Base-by-base conservation (phyloP, 192 early-diverging fungal genomes). In the Coemansia sp. region DNA sequence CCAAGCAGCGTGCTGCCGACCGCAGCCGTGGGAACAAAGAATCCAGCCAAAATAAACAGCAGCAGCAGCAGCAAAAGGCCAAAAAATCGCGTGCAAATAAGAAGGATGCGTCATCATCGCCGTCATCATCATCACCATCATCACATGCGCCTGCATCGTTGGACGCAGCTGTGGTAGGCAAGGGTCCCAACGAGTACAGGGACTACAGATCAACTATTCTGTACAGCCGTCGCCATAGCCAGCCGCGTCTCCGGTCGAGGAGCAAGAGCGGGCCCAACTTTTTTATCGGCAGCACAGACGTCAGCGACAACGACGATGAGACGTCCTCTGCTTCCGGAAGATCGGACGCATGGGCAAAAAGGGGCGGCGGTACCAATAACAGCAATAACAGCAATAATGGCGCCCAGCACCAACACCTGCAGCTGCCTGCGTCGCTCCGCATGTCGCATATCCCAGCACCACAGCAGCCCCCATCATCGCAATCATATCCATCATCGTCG, bases 1-100 rank as follows among this genome's bases (percentile, higher is more conserved):
- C 93, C 39, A 96, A 95, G 63, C 64, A 78, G 19, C 74, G 66
- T 26, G 34, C n/a, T 6, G 46, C 33, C 5, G 19, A 26, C 32
- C 19, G 24, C 29, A 32, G 36, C 27, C 39, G 9, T 27, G 29
- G 27, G 9, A 49, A 39, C 28, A 48, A 32, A 26, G 14, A 18
- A 20, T 6, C 38, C 15, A 30, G 44, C 17, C 1, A 24, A 18
- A 9, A 33, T 38, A 1, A 41, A 46, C 23, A 4, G 15, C 22
- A 3, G 19, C 30, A 45, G 0, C 5, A 6, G 53, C n/a, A 33
- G 40, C 8, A 29, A 3, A 9, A 3, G 14, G 32, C 15, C 24
- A n/a, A 23, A n/a, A 8, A 30, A 2, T 9, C 39, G 2, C n/a
- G n/a, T n/a, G n/a, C n/a, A n/a, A 40, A 19, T 20, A 40, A 40